Percentiles rank a stretch among this genome's conserved stretches.
Conservation (phyloP, 1,139 yeast genomes). For the Saccharomyces hybrid region DNA sequence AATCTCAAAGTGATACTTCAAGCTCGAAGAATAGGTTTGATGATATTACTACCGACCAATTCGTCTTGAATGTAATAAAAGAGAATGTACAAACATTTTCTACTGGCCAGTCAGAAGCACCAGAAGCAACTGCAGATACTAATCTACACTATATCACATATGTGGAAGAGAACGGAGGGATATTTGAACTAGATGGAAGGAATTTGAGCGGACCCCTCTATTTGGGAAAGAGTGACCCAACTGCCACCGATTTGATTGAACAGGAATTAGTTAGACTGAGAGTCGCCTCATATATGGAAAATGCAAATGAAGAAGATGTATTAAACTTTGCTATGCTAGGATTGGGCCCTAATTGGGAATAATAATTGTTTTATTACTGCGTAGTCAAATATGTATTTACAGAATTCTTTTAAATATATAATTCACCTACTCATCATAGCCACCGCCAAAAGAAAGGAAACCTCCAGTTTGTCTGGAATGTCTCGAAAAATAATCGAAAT, state of each 20-base stretch:
- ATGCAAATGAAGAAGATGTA: conserved; percentile 51
- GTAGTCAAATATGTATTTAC: conserved; percentile 1
- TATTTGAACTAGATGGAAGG: conserved; percentile 87
- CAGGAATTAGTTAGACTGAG: conserved; percentile 45
- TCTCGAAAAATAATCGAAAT: conserved; percentile 89
- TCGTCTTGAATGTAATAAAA: conserved; percentile 18
- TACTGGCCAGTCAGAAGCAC: conserved; percentile 76
- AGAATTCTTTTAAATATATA: conserved; percentile 9
- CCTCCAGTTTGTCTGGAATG: conserved; percentile 56
- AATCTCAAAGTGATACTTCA: conserved; percentile 17
- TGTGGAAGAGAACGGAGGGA: conserved; percentile 48
- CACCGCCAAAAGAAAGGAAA: conserved; percentile 34
- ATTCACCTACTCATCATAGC: conserved; percentile 23
- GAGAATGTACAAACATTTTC: conserved; percentile 17
- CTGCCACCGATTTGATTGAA: conserved; percentile 43
- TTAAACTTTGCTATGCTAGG: conserved; percentile 67
- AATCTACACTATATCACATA: conserved; percentile 76
- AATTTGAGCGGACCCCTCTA: conserved; percentile 62
- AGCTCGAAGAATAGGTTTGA: conserved; percentile 37
- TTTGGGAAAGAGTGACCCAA: conserved; percentile 40
- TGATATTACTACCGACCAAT: conserved; percentile 42
- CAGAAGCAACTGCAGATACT: conserved; percentile 54
- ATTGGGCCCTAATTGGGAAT: conserved; percentile 47
- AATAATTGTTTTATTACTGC: conserved; percentile 4
- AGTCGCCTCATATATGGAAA: conserved; percentile 57